Evolutionary conservation across 2,329 filamentous ascomycete genomes (phyloP).

Genomic region (Calonectria multiphialidica): DNA sequence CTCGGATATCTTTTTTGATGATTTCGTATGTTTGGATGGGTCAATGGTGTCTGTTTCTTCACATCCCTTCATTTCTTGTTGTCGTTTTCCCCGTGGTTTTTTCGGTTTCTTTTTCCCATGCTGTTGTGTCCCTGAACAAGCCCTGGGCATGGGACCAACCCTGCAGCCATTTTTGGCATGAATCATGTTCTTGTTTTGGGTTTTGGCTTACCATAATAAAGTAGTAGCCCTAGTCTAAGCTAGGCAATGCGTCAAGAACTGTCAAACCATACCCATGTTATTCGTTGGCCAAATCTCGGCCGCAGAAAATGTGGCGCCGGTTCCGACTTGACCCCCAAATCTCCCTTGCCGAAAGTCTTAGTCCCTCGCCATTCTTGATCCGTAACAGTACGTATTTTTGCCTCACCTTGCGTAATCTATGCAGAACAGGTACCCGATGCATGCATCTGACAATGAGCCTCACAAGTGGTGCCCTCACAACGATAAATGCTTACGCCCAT

Average conservation of each 20-base stretch:
- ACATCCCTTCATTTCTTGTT: constrained; percentile 2
- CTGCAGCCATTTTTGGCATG: background rate
- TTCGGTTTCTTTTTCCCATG: background rate
- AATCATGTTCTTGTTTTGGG: background rate
- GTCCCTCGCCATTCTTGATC: background rate
- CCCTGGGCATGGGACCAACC: background rate
- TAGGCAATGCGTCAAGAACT: constrained; percentile 1
- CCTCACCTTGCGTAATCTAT: too few species aligned
- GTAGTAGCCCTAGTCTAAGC: constrained; percentile 8
- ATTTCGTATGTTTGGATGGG: background rate
- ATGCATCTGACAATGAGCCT: too few species aligned
- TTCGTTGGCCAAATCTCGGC: background rate
- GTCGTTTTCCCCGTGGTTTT: background rate
- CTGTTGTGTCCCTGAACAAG: background rate
- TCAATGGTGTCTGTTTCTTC: background rate
- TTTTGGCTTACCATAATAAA: background rate
- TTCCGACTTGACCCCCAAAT: background rate
- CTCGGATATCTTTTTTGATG: background rate
- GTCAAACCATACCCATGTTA: background rate
- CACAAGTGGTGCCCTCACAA: background rate
- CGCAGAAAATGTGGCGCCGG: background rate
- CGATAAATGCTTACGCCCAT: background rate
- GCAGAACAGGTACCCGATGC: too few species aligned
- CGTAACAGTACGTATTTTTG: background rate
- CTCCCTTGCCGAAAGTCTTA: background rate